Evolutionary conservation across 805 yeast genomes (phyloP).

Genomic region (Starmerella roubikii): DNA sequence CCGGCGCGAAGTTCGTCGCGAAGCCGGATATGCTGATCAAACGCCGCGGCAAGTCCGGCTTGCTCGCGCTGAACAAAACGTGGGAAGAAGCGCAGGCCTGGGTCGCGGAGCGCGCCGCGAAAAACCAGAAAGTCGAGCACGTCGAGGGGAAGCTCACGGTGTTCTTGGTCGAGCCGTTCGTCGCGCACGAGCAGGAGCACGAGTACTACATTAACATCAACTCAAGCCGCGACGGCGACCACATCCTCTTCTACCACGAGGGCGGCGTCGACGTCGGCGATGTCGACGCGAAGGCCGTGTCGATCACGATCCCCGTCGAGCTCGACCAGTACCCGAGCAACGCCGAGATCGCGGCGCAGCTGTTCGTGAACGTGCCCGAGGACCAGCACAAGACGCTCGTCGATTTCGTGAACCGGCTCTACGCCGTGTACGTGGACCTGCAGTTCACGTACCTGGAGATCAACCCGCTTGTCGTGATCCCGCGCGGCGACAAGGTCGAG

Average conservation of each 20-base stretch:
- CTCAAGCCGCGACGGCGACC: constrained; percentile 36
- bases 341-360: constrained; percentile 24
- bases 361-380: constrained; percentile 30
- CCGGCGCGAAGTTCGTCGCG: constrained; percentile 32
- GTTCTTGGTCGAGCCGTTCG: constrained; percentile 36
- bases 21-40: constrained; percentile 36
- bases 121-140: constrained; percentile 30
- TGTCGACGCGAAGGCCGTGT: constrained; percentile 34
- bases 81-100: constrained; percentile 34
- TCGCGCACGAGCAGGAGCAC: constrained; percentile 33
- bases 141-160: constrained; percentile 30
- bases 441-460: constrained; percentile 36
- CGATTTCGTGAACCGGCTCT: constrained; percentile 34
- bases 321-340: constrained; percentile 31
- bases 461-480: constrained; percentile 35
- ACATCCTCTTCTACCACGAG: constrained; percentile 36
- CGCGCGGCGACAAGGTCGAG: constrained; percentile 28
- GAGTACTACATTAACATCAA: constrained; percentile 37
- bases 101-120: constrained; percentile 33
- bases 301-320: constrained; percentile 33
- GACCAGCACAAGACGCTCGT: constrained; percentile 30
- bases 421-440: constrained; percentile 35
- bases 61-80: constrained; percentile 32
- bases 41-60: constrained; percentile 35
- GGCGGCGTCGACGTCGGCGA: constrained; percentile 39